Percentiles rank a stretch among this genome's conserved stretches.
Conservation (phyloP, 2,329 filamentous ascomycete genomes). For the Calonectria hawksworthii region DNA sequence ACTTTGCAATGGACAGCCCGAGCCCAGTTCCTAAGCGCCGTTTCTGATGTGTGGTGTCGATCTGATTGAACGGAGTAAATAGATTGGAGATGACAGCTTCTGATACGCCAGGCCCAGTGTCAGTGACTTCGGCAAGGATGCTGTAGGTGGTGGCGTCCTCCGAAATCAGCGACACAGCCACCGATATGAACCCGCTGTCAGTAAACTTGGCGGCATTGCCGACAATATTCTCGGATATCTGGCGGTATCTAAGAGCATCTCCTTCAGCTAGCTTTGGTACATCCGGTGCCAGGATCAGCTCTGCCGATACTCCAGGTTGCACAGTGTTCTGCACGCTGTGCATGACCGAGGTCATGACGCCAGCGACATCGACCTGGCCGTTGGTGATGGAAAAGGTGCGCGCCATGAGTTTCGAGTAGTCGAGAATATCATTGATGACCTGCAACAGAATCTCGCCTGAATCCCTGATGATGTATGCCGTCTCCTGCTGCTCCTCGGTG, state of each 20-base stretch:
- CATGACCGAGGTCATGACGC: conserved; percentile 62
- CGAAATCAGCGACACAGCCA: conserved; percentile 56
- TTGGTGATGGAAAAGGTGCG: conserved; percentile 70
- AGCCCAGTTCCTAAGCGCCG: conserved; percentile 69
- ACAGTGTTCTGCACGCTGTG: conserved; percentile 63
- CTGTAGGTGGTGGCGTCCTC: conserved; percentile 59
- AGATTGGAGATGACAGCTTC: conserved; percentile 59
- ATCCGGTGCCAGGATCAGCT: conserved; percentile 57
- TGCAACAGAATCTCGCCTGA: conserved; percentile 71
- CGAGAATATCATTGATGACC: conserved; percentile 76
- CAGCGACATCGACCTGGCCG: conserved; percentile 64
- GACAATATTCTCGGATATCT: conserved; percentile 73
- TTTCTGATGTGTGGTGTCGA: conserved; percentile 66
- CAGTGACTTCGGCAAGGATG: conserved; percentile 66
- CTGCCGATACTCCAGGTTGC: conserved; percentile 61
- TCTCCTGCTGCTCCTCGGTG: conserved; percentile 68
- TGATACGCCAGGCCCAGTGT: conserved; percentile 68
- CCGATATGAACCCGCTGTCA: conserved; percentile 64
- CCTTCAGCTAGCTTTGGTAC: conserved; percentile 66
- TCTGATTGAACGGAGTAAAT: conserved; percentile 69
- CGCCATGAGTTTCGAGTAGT: conserved; percentile 74
- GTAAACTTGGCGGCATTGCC: conserved; percentile 75
- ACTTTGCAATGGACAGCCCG: conserved; percentile 70
- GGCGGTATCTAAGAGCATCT: conserved; percentile 71
- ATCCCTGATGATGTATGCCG: conserved; percentile 69